phyloP scores from a whole-genome alignment of 2,329 filamentous ascomycete genomes.

The Calcarisporium arbuscula region DNA sequence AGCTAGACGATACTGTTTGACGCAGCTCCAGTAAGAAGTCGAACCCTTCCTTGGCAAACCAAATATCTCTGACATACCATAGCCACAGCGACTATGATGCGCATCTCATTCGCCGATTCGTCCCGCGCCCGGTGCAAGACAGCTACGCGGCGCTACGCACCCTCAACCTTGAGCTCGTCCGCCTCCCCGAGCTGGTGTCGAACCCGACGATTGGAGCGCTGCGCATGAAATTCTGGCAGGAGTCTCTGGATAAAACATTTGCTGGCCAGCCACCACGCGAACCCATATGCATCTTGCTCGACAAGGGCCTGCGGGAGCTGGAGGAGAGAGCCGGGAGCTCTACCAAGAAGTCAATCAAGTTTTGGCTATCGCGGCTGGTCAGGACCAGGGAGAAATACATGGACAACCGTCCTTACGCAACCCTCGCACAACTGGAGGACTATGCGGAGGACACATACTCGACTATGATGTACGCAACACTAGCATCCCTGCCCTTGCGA shows the following conservation, averaged over 20 bases:
- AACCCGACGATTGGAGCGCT: constrained; percentile 80
- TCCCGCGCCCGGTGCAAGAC: constrained; percentile 67
- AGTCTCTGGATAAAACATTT: constrained; percentile 73
- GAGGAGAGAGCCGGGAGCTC: constrained; percentile 34
- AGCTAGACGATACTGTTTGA: constrained; percentile 47
- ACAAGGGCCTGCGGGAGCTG: constrained; percentile 63
- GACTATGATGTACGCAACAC: constrained; percentile 80
- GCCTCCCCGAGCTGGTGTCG: constrained; percentile 83
- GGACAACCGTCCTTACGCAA: constrained; percentile 74
- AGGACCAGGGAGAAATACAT: constrained; percentile 76
- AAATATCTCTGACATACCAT: accelerated
- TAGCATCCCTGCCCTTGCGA: constrained; percentile 71
- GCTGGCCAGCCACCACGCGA: constrained; percentile 77
- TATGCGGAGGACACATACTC: constrained; percentile 96
- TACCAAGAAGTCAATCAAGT: constrained; percentile 51
- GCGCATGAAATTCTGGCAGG: constrained; percentile 93
- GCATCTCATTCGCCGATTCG: constrained; percentile 77
- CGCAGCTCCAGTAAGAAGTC: constrained; percentile 41
- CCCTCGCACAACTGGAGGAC: constrained; percentile 66
- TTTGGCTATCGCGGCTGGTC: constrained; percentile 72
- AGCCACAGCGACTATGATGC: constrained; percentile 88
- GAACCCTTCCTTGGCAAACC: neutral
- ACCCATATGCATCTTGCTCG: constrained; percentile 79
- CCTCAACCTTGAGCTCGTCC: constrained; percentile 86
- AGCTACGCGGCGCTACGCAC: constrained; percentile 87